phyloP scores from a whole-genome alignment of 2,329 filamentous ascomycete species.

The Fusarium udum region DNA sequence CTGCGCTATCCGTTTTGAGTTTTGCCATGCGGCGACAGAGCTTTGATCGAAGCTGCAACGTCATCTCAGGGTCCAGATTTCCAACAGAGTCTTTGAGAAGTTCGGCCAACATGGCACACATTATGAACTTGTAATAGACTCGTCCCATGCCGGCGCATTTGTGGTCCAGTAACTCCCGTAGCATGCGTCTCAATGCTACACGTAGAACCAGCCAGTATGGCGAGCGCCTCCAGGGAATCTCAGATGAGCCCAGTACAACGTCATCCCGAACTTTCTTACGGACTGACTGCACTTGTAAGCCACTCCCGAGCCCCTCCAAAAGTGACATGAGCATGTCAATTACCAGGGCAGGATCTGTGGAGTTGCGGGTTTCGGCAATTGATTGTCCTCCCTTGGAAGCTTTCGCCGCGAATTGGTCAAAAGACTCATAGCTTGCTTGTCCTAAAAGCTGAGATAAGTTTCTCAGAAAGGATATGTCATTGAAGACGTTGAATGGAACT shows the following conservation, averaged over 20 bases:
- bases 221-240: conserved; percentile 69
- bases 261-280: conserved; percentile 71
- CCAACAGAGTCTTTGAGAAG: conserved; percentile 54
- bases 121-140: conserved; percentile 65
- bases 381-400: conserved; percentile 60
- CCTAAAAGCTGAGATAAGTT: conserved; percentile 63
- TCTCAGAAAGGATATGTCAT: conserved; percentile 53
- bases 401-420: conserved; percentile 62
- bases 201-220: conserved; percentile 71
- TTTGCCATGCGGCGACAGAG: conserved; percentile 67
- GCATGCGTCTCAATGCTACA: conserved; percentile 63
- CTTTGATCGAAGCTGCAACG: conserved; percentile 54
- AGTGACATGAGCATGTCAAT: conserved; percentile 68
- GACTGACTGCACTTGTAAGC: conserved; percentile 50
- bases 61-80: conserved; percentile 25
- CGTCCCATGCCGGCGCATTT: conserved; percentile 41
- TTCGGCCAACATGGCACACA: conserved; percentile 57
- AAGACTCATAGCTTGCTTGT: conserved; percentile 61
- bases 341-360: conserved; percentile 65
- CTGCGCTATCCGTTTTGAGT: conserved; percentile 50
- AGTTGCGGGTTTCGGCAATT: conserved; percentile 66
- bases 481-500: conserved; percentile 50
- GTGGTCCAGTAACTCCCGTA: conserved; percentile 54
- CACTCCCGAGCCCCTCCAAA: conserved; percentile 62
- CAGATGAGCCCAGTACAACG: conserved; percentile 58